These are phyloP conservation scores for Fusarium sp. DNA, from an alignment of 2,329 filamentous ascomycete genomes.

Conservation along the genomic window DNA sequence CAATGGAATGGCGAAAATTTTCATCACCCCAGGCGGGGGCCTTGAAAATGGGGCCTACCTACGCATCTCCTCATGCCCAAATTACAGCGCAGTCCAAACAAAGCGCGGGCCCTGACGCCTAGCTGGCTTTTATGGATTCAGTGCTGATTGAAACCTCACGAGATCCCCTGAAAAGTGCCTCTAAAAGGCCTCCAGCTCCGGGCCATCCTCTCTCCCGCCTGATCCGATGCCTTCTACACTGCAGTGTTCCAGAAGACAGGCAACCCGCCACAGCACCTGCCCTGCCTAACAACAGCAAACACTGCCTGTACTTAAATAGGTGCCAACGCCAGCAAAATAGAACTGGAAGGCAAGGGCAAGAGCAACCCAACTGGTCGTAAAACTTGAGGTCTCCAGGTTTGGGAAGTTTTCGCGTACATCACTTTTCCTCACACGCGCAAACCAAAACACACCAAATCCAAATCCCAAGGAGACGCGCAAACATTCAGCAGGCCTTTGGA, in stretches of 20 bases:
- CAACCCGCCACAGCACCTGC: slow-evolving; percentile 8
- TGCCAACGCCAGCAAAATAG: not conserved
- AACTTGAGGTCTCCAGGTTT: not conserved
- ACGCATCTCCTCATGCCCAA: slow-evolving; percentile 7
- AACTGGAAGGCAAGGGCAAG: slow-evolving; percentile 11
- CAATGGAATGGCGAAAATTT: slow-evolving; percentile 24
- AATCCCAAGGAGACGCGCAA: slow-evolving; percentile 8
- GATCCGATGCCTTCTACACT: not conserved
- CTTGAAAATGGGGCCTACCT: slow-evolving; percentile 35
- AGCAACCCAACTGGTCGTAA: slow-evolving; percentile 1
- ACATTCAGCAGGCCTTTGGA: slow-evolving; percentile 10
- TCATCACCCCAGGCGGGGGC: slow-evolving; percentile 31
- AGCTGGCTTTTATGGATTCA: not conserved
- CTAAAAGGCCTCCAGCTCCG: slow-evolving; percentile 5
- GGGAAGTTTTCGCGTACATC: slow-evolving; percentile 16
- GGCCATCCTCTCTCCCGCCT: not conserved
- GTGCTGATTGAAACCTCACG: slow-evolving; percentile 1
- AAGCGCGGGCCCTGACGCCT: not conserved
- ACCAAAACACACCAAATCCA: slow-evolving; percentile 20
- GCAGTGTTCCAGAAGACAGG: slow-evolving; percentile 5
- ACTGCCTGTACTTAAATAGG: not conserved
- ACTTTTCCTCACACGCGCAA: slow-evolving; percentile 18
- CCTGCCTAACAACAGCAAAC: not conserved
- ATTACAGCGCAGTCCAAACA: slow-evolving; percentile 22
- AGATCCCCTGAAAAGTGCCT: not conserved